Evolutionary conservation across 2,329 filamentous ascomycete species (phyloP).

Genomic region (Paecilomyces dactylethromorphus): DNA sequence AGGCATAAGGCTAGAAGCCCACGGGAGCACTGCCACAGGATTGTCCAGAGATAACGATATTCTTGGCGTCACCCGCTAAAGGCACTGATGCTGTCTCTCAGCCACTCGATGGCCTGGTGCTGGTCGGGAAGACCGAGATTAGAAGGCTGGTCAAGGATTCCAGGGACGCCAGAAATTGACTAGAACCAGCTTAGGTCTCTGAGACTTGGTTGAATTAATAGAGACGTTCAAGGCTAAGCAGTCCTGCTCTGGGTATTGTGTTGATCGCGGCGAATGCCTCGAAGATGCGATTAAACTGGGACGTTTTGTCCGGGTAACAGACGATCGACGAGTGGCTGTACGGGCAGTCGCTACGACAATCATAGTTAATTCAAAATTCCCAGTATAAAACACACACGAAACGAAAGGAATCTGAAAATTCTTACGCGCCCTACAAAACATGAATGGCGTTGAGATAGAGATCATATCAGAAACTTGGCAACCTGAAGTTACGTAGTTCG

Average conservation of each 20-base stretch:
- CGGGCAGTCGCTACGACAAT: conserved; percentile 16
- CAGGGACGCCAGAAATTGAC: conserved; percentile 37
- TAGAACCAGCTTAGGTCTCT: conserved; percentile 28
- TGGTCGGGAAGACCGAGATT: conserved; percentile 51
- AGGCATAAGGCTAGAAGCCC: conserved; percentile 27
- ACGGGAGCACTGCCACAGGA: conserved; percentile 32
- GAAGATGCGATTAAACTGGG: conserved; percentile 13
- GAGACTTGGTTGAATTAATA: conserved; percentile 12
- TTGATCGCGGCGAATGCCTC: conserved; percentile 29
- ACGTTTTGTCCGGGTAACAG: conserved; percentile 15
- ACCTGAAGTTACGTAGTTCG: conserved; percentile 9
- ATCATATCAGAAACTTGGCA: background rate
- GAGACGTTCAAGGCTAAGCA: conserved; percentile 32
- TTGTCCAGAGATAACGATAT: conserved; percentile 44
- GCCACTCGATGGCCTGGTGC: conserved; percentile 47
- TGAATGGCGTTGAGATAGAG: background rate
- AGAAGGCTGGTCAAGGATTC: conserved; percentile 19
- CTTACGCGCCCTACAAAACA: conserved; percentile 2
- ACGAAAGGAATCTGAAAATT: no score
- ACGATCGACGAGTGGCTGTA: conserved; percentile 11
- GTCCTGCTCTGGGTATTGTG: conserved; percentile 24
- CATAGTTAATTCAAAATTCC: background rate
- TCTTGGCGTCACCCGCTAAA: conserved; percentile 46
- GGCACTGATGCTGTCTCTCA: conserved; percentile 41
- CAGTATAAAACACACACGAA: no score